Evolutionary conservation across 805 yeast species (phyloP).

Genomic region (Ogataea corticis): DNA sequence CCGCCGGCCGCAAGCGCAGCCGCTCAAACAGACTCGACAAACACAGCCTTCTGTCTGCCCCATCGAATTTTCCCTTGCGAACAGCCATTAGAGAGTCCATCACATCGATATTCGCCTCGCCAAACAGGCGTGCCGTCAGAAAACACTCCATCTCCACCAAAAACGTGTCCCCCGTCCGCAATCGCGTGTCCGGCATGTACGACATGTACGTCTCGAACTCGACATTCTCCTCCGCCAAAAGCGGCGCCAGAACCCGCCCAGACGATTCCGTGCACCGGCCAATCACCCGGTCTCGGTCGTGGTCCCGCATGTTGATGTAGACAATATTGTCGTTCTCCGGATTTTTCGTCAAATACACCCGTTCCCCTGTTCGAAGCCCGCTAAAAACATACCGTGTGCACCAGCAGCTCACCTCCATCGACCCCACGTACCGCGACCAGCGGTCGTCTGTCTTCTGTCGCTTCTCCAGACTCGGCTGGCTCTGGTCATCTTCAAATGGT

Average conservation of each 20-base stretch:
- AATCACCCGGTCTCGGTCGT: slow-evolving; percentile 48
- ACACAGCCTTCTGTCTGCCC: slow-evolving; percentile 6
- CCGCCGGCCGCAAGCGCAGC: slow-evolving; percentile 11
- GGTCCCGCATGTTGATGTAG: slow-evolving; percentile 24
- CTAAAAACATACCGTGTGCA: slow-evolving; percentile 65
- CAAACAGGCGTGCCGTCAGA: slow-evolving; percentile 38
- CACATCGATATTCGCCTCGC: slow-evolving; percentile 32
- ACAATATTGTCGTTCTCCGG: slow-evolving; percentile 26
- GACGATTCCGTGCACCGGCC: slow-evolving; percentile 75
- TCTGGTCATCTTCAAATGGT: neutral
- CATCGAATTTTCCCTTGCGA: neutral
- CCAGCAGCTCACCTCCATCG: slow-evolving; percentile 63
- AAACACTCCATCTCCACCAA: slow-evolving; percentile 68
- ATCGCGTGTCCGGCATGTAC: slow-evolving; percentile 50
- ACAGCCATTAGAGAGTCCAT: slow-evolving; percentile 8
- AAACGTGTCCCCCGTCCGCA: slow-evolving; percentile 78
- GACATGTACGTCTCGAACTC: slow-evolving; percentile 58
- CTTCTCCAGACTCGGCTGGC: neutral
- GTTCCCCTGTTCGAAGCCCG: slow-evolving; percentile 46
- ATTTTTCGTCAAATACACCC: slow-evolving; percentile 19
- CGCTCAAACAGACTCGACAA: slow-evolving; percentile 18
- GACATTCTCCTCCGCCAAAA: slow-evolving; percentile 56
- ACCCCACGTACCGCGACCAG: slow-evolving; percentile 51
- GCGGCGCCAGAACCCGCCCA: slow-evolving; percentile 65
- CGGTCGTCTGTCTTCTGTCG: neutral